Evolutionary conservation across 129 eudicot genomes (phyloP), one percentile per base, ranked within the genome.

Genomic region (Lactuca sativa): DNA sequence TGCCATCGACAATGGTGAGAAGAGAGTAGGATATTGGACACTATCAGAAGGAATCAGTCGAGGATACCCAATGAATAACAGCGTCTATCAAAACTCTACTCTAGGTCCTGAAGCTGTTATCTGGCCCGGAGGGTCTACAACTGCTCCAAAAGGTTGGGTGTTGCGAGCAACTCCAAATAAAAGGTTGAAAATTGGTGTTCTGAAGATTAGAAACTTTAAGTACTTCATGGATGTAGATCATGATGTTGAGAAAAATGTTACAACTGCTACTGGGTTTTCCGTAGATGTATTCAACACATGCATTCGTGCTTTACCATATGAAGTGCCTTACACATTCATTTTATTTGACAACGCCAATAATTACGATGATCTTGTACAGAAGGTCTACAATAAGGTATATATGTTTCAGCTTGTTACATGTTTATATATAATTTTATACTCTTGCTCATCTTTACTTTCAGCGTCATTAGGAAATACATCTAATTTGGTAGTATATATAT

Each of bases 21-120:
- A 61, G 72, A 75, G 64, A 41, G 63, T 88, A 2, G 95, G 91
- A 13, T 85, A 49, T 58, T 88, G 90, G 95, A 82, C 84, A 14
- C 25, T 10, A 5, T 31, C 72, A 0, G 17, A 62, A 15, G 95
- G 90, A 40, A 65, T 77, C 18, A 37, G 16, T 33, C 62, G 33
- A 62, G 56, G 32, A 10, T 64, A 57, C 37, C 21, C 41, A 6
- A 1, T 56, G 56, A 48, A 38, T 44, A 38, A 63, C 18, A 9
- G 11, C 6, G 60, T 38, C 32, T 53, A 18, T 52, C 4, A 2
- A 9, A 5, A 63, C 25, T 17, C 80, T 15, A 3, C n/a, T 14
- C 4, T 53, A 9, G 55, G 32, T 36, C 55, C 34, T 38, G 59
- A 69, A 57, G 67, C 18, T 25, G 64, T 84, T 36, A 59, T 72